phyloP scores from a whole-genome alignment of 176 grass and related monocot species.

The Canna indica region DNA sequence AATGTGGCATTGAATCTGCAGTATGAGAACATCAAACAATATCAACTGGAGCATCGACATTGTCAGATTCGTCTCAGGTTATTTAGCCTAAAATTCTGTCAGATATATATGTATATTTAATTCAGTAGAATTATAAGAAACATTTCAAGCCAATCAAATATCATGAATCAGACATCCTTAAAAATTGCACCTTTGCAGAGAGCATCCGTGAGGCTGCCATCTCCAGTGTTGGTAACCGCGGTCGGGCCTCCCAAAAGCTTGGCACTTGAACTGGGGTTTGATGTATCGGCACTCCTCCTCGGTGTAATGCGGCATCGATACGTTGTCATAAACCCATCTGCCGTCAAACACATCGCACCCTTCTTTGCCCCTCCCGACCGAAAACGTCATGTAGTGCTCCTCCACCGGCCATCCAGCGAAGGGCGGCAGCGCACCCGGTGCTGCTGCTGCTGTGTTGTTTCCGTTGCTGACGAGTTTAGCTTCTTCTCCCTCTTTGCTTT shows the following conservation, averaged over 20 bases:
- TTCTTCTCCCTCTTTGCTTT: neutral
- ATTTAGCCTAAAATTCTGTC: neutral
- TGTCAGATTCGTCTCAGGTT: neutral
- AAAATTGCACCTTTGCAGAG: constrained; percentile 10
- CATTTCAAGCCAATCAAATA: neutral
- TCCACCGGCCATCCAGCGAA: neutral
- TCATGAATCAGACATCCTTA: neutral
- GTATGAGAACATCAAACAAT: neutral
- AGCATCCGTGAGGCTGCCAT: constrained; percentile 18
- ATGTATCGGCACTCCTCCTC: constrained; percentile 11
- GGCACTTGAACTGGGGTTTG: constrained; percentile 7
- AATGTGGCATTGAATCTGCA: constrained; percentile 20
- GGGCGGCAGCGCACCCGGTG: neutral
- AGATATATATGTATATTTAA: too few relatives aligned
- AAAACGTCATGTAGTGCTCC: neutral
- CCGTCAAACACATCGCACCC: constrained; percentile 14
- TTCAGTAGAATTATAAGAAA: too few relatives aligned
- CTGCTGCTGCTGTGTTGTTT: too few relatives aligned
- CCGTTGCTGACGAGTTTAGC: neutral
- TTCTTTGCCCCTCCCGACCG: constrained; percentile 5
- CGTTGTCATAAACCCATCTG: constrained; percentile 5
- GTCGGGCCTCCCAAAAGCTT: constrained; percentile 9
- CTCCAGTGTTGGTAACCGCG: constrained; percentile 11
- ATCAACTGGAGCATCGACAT: too few relatives aligned
- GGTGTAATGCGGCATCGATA: constrained; percentile 2